Evolutionary conservation across 2,329 filamentous ascomycete species (phyloP), one percentile per base, ranked within the genome.

Genomic region (Fusarium sp.): DNA sequence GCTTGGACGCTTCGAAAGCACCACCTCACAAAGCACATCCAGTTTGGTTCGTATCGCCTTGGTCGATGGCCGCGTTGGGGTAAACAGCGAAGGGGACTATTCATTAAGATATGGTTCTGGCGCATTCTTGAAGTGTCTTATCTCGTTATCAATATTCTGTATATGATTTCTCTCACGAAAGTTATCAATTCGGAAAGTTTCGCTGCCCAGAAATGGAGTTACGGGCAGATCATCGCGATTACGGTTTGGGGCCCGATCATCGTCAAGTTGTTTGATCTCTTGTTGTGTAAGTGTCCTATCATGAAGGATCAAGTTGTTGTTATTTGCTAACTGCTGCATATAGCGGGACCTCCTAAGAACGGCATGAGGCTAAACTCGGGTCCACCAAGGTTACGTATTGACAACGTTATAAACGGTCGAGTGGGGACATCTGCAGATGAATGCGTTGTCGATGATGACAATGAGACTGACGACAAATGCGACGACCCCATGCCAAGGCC

Each of bases 241-340:
- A 80, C 79, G 0, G 77, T 80, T 7, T 80, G 79, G 79, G 79
- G 79, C 0, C 79, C 79, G 10, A 77, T 80, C 60, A 79, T 80
- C 55, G 78, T 80, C 41, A 80, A 80, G 54, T 55, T 80, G n/a
- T 77, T 80, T 59, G 77, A 80, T 37, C 72, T 80, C 4, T 71
- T 79, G 13, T 55, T 80, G n/a, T 79, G 78, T 79, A 70, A 75
- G 78, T 68, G 36, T 34, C 15, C 18, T 33, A 9, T 33, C n/a
- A 20, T 38, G 20, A 41, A 33, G 37, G 16, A 12, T 37, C 5
- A 5, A 16, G 15, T 33, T 46, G 9, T 16, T 41, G 10, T 13
- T 37, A 26, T 30, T 56, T 59, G 31, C 76, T 77, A 51, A 78
- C 69, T 36, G 4, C 18, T 41, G 46, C 28, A 45, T 41, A 38